A percentile compares a stretch with the other conserved stretches of the same genome.
Conservation (phyloP, 106 monocot genomes). For the Iris macrosiphon region DNA sequence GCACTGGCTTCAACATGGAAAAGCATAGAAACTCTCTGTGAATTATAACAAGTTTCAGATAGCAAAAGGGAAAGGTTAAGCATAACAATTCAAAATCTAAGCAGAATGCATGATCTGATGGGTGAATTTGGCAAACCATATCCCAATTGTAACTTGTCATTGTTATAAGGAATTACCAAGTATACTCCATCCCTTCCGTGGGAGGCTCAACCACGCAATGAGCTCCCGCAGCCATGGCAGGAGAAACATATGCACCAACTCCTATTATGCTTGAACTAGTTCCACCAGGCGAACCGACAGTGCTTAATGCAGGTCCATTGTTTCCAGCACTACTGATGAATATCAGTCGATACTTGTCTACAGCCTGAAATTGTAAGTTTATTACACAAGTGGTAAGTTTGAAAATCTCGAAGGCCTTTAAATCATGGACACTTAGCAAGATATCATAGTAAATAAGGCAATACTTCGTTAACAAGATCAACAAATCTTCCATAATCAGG, state of each 20-base stretch:
- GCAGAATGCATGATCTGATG: no score
- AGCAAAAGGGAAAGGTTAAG: no score
- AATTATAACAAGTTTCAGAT: no score
- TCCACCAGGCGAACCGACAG: constrained; percentile 95
- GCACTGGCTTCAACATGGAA: no score
- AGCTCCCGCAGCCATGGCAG: constrained; percentile 94
- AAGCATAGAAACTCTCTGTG: no score
- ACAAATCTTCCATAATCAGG: constrained; percentile 97
- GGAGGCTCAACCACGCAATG: constrained; percentile 87
- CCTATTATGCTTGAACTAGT: constrained; percentile 91
- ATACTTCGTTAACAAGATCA: constrained; percentile 90
- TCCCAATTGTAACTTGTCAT: background rate
- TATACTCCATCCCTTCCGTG: constrained; percentile 84
- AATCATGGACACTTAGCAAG: background rate
- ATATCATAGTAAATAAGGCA: background rate
- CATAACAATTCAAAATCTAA: no score
- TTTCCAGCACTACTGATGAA: constrained; percentile 99
- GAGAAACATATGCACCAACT: constrained; percentile 96
- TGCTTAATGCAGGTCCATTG: constrained; percentile 87
- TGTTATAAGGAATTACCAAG: constrained; percentile 45
- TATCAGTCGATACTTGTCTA: constrained; percentile 74
- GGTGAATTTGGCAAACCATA: no score
- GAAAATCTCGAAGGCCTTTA: background rate
- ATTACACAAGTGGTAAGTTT: background rate
- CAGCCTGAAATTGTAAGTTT: constrained; percentile 46